phyloP scores from a whole-genome alignment of 306 rosid genomes.

The Vigna radiata region DNA sequence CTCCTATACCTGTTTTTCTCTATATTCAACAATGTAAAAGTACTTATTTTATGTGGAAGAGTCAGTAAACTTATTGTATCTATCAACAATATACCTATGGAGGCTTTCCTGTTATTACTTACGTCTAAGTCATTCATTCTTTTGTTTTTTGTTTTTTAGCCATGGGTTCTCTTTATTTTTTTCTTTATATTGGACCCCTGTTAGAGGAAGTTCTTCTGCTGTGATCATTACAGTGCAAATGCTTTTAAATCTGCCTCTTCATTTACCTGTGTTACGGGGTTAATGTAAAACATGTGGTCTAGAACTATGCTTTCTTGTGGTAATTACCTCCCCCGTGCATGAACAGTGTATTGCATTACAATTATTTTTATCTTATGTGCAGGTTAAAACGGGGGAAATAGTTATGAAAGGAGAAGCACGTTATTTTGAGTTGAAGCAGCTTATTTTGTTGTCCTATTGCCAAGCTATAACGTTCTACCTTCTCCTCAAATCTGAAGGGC shows the following conservation, averaged over 20 bases:
- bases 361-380: slow-evolving; percentile 45
- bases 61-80: slow-evolving; percentile 14
- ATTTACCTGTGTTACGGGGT: slow-evolving; percentile 1
- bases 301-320: background rate
- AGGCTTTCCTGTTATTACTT: slow-evolving; percentile 19
- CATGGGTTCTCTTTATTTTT: background rate
- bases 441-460: slow-evolving; percentile 72
- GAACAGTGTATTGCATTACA: slow-evolving; percentile 34
- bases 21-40: background rate
- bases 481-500: slow-evolving; percentile 95
- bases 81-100: slow-evolving; percentile 2
- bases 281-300: background rate
- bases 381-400: slow-evolving; percentile 66
- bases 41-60: slow-evolving; percentile 6
- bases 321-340: background rate
- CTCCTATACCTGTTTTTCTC: no score
- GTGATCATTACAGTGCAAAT: background rate
- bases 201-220: slow-evolving; percentile 9
- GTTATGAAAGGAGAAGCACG: slow-evolving; percentile 65
- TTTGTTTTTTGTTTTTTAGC: background rate
- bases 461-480: slow-evolving; percentile 90
- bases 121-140: background rate
- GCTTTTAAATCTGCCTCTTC: background rate
- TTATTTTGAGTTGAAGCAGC: slow-evolving; percentile 81
- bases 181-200: slow-evolving; percentile 17